Evolutionary conservation across 2,329 filamentous ascomycete species (phyloP), one percentile per base, ranked within the genome.

Genomic region (Pestalotiopsis sp.): DNA sequence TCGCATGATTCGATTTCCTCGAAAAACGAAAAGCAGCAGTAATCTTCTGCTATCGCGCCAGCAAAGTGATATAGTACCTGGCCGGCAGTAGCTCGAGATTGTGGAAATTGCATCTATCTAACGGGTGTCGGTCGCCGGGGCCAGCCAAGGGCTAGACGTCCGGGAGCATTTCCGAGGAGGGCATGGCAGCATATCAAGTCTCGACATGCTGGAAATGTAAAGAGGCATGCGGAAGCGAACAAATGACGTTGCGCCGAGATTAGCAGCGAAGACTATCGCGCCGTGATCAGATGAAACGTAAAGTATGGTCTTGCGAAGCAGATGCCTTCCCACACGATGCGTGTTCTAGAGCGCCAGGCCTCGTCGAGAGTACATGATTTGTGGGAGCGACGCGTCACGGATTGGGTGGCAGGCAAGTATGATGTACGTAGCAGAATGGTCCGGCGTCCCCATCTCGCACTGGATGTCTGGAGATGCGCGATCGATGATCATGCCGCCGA

Each of bases 41-140:
- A 26, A 56, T 56, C 44, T 65, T 65, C 30, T 40, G 24, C 17
- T 55, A 14, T 39, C 48, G 5, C 62, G 35, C 26, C 62, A 38
- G 30, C 30, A 35, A 30, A 20, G 24, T 22, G 48, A 39, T 38
- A 63, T 26, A 38, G 30, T 35, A 35, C 1, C 30, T 20, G 48
- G 39, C 22, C 39, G n/a, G 60, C 58, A 40, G 58, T 61, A 61
- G 58, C 26, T 40, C 35, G 10, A 48, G 60, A 30, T 63, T 44
- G 60, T 63, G 60, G 60, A 63, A 63, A 63, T 63, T 63, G 60
- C 58, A 20, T 26, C 35, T 61, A 9, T 38, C 10, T 61, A 39
- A 39, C 58, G 30, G 58, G 58, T 39, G 17, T 61, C 30, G 58
- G 58, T 26, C 58, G 14, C 58, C 58, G 58, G 39, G 30, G 30